phyloP scores from a whole-genome alignment of 805 yeast species.

The Lipomyces mesembrius region DNA sequence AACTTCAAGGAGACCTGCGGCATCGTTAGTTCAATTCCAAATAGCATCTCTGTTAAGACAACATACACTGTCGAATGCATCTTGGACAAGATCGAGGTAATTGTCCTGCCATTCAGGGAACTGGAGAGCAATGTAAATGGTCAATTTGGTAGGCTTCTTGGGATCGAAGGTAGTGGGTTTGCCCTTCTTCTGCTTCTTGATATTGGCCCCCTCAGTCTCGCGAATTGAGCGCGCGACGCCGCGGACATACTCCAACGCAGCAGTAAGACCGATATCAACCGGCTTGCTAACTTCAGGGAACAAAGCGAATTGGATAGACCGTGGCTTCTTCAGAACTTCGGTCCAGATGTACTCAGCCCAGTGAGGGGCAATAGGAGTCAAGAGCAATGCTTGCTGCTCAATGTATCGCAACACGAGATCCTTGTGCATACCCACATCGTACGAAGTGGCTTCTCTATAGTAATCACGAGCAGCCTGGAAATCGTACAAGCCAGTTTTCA shows the following conservation, averaged over 20 bases:
- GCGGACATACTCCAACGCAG: conserved; percentile 80
- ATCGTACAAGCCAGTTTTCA: conserved; percentile 90
- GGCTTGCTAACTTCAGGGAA: conserved; percentile 83
- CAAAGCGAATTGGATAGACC: conserved; percentile 69
- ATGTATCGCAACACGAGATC: conserved; percentile 82
- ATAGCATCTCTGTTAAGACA: neutral
- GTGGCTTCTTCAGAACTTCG: conserved; percentile 70
- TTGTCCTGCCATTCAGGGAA: conserved; percentile 90
- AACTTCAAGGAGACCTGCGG: conserved; percentile 42
- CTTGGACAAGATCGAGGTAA: conserved; percentile 79
- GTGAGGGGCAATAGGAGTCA: conserved; percentile 95
- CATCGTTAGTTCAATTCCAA: neutral
- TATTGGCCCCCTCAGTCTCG: conserved; percentile 85
- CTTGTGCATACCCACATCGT: conserved; percentile 72
- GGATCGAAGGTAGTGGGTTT: conserved; percentile 77
- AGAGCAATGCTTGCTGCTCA: conserved; percentile 79
- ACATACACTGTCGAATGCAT: conserved; percentile 55
- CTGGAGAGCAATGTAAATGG: conserved; percentile 74
- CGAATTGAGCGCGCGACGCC: conserved; percentile 79
- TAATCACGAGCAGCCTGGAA: conserved; percentile 94
- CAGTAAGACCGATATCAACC: conserved; percentile 62
- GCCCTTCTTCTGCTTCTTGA: conserved; percentile 85
- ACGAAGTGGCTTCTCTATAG: conserved; percentile 77
- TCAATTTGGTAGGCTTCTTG: conserved; percentile 70
- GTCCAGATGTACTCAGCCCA: conserved; percentile 88